These are phyloP conservation scores for Clathrus columnatus DNA, from an alignment of 768 basidiomycete genomes.

Conservation along the genomic window DNA sequence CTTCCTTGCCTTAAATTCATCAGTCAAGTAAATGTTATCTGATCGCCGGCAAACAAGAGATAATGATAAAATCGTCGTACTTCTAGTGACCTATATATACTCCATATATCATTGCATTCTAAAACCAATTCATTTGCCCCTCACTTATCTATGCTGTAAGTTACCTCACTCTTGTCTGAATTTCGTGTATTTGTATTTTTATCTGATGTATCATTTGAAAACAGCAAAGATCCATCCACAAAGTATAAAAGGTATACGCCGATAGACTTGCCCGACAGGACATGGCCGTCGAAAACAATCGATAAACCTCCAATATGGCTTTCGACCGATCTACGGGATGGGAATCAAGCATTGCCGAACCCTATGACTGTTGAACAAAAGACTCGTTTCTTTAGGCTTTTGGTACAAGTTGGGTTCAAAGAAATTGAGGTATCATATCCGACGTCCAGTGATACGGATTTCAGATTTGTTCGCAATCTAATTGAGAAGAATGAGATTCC, in stretches of 20 bases:
- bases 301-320: constrained; percentile 88
- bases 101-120: no score
- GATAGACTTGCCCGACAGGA: constrained; percentile 65
- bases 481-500: constrained; percentile 79
- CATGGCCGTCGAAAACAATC: constrained; percentile 88
- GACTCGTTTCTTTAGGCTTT: constrained; percentile 79
- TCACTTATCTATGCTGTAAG: no score
- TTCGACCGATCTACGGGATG: constrained; percentile 94
- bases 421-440: constrained; percentile 98
- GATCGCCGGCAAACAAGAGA: no score
- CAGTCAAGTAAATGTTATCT: no score
- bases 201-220: no score
- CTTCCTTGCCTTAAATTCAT: no score
- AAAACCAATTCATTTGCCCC: no score
- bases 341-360: constrained; percentile 94
- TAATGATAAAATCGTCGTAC: no score
- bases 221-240: constrained; percentile 73
- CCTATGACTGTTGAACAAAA: constrained; percentile 98
- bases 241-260: constrained; percentile 89
- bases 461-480: constrained; percentile 81
- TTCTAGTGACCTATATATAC: no score
- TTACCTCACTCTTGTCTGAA: no score
- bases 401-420: constrained; percentile 88
- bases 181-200: no score
- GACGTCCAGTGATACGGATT: constrained; percentile 95